Evolutionary conservation across 495 filamentous ascomycete species (phyloP), one percentile per base, ranked within the genome.

Genomic region (Aspergillus olivimuriae): DNA sequence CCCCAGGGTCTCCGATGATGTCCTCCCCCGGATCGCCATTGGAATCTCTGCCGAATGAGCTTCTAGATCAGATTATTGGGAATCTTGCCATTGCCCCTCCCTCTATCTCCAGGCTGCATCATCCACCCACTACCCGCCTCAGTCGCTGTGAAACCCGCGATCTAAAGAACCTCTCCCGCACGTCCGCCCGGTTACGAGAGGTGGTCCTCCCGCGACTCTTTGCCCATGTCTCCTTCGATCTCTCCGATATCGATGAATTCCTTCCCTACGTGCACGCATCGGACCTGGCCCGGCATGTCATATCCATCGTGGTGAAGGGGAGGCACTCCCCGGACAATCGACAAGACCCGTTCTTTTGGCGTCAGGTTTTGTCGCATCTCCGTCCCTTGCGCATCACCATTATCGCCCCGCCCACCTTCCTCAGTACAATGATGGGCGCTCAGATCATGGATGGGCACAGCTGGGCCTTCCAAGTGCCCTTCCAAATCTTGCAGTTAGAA

Each of bases 401-500:
- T 12, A 23, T 67, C 11, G 66, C 65, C 5, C 55, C 65, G 11
- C 68, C 68, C 12, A 33, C 44, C 2, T 57, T 59, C 16, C 55
- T 70, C 8, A 63, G 62, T 4, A 38, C 53, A 6, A 60, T 54
- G 40, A 30, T 66, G 21, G 53, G 52, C 15, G 57, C 50, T 4
- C 35, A 47, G n/a, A 56, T 65, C 10, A 51, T 56, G 22, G 56
- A 65, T 22, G 54, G 47, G 3, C 54, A 70, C 47, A 60, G 50
- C 34, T 70, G 65, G 64, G 67, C 67, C 14, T 72, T 72, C 49
- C 58, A 63, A 18, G 62, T 68, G 15, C 43, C 59, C 0, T 41
- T 62, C 8, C 68, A 72, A 37, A 51, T 60, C 7, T 15, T 70
- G 19, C 51, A 61, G 14, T 20, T 67, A 18, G 52, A 61, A 24